A percentile compares a stretch with the other conserved stretches of the same genome.
Conservation (phyloP, 768 basidiomycete genomes). For the Pulveroboletus sp. region DNA sequence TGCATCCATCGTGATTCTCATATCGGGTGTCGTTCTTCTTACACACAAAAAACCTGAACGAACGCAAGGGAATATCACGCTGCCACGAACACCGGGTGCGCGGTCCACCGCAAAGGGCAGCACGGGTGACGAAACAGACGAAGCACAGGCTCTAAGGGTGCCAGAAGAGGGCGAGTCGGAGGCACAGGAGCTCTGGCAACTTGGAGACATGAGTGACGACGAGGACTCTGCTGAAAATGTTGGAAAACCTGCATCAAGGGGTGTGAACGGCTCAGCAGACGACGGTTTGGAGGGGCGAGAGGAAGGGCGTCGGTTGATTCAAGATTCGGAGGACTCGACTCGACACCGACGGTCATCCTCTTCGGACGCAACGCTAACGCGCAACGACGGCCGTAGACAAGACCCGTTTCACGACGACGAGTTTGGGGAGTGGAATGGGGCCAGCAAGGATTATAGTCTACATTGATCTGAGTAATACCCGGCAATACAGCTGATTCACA, state of each 20-base stretch:
- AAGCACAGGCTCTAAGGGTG: conserved; percentile 35
- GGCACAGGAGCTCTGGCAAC: conserved; percentile 54
- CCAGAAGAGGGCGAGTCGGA: conserved; percentile 38
- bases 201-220: conserved; percentile 71
- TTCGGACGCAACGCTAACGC: conserved; percentile 36
- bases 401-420: conserved; percentile 27
- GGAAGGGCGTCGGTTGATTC: conserved; percentile 46
- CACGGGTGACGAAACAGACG: conserved; percentile 33
- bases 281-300: conserved; percentile 27
- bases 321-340: conserved; percentile 33
- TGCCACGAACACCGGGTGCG: conserved; percentile 20
- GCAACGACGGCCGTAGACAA: conserved; percentile 10
- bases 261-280: conserved; percentile 13
- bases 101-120: conserved; percentile 23
- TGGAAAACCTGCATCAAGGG: conserved; percentile 20
- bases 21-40: conserved; percentile 89
- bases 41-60: conserved; percentile 88
- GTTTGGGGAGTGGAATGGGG: conserved; percentile 34
- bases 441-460: conserved; percentile 3
- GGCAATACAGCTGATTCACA: not conserved
- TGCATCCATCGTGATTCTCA: conserved; percentile 80
- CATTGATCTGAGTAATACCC: not conserved
- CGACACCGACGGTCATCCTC: conserved; percentile 34
- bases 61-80: conserved; percentile 26
- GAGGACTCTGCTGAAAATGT: conserved; percentile 50